These are phyloP conservation scores for Trypanosoma cruzi DNA, from an alignment of 208 protist genomes.

Conservation along the genomic window DNA sequence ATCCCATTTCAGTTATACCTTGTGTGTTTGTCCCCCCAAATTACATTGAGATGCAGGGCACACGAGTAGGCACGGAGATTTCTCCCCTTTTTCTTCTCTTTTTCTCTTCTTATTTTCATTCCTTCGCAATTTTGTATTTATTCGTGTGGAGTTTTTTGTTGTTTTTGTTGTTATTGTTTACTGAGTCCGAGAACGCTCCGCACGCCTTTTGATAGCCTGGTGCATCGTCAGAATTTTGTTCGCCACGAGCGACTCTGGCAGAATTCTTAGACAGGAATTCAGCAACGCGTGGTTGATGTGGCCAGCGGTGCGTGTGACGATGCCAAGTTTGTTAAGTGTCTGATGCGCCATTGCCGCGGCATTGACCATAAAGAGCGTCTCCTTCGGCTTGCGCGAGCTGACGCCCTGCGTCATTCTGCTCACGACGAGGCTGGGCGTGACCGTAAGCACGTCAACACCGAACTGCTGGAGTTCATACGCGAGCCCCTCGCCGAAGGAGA, in stretches of 20 bases:
- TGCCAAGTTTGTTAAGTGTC: slow-evolving; percentile 70
- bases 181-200: slow-evolving; percentile 16
- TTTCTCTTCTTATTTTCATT: not conserved
- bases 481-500: slow-evolving; percentile 62
- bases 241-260: slow-evolving; percentile 39
- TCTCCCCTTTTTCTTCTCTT: not conserved
- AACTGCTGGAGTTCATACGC: slow-evolving; percentile 65
- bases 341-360: slow-evolving; percentile 69
- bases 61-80: too few relatives aligned
- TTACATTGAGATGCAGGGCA: too few relatives aligned
- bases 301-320: slow-evolving; percentile 39
- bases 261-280: slow-evolving; percentile 26
- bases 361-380: slow-evolving; percentile 74
- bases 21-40: too few relatives aligned
- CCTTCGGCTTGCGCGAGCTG: slow-evolving; percentile 58
- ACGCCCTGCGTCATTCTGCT: slow-evolving; percentile 81
- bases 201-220: slow-evolving; percentile 50
- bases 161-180: slow-evolving; percentile 12
- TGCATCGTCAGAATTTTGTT: slow-evolving; percentile 39
- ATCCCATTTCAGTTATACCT: too few relatives aligned
- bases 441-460: slow-evolving; percentile 66
- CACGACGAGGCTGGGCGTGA: slow-evolving; percentile 82
- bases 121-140: not conserved
- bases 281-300: slow-evolving; percentile 74
- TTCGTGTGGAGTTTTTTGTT: not conserved